phyloP scores from a whole-genome alignment of 2,329 filamentous ascomycete genomes.

The Pezizomycotina sp. region DNA sequence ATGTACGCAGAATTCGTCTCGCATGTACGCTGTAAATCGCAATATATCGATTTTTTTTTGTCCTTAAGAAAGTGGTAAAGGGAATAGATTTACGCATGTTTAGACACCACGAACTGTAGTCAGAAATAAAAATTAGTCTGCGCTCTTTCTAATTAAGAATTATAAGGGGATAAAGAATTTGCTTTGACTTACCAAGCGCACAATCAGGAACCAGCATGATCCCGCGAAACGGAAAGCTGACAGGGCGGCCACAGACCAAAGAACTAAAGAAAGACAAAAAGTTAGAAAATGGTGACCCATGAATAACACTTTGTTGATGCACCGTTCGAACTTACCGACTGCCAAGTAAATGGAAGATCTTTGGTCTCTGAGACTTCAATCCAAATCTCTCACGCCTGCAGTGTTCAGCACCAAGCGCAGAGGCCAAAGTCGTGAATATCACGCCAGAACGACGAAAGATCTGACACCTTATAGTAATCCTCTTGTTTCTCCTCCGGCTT shows the following conservation, averaged over 20 bases:
- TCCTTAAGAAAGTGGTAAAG: constrained; percentile 4
- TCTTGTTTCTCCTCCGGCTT: constrained; percentile 65
- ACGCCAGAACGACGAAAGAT: constrained; percentile 75
- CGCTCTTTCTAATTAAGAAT: not conserved
- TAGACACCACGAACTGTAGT: constrained; percentile 26
- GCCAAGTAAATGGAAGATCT: constrained; percentile 70
- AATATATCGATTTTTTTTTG: no score
- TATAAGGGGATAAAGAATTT: constrained; percentile 1
- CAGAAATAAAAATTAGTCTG: constrained; percentile 9
- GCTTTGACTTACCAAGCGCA: constrained; percentile 72
- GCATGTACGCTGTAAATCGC: no score
- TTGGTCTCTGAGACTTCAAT: constrained; percentile 31
- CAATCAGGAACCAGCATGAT: constrained; percentile 80
- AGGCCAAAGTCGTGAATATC: constrained; percentile 91
- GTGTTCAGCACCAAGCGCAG: constrained; percentile 74
- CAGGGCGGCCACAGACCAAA: constrained; percentile 76
- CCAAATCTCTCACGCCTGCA: constrained; percentile 59
- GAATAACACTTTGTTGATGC: no score
- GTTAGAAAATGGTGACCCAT: no score
- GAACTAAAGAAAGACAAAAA: no score
- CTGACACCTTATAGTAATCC: constrained; percentile 95
- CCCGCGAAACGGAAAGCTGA: constrained; percentile 77
- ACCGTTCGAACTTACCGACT: no score
- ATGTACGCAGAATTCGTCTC: constrained; percentile 11
- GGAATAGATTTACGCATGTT: constrained; percentile 5